Base-by-base conservation (phyloP, 225 moss, liverwort and hornwort species). In the Pseudisothecium myosuroides region DNA sequence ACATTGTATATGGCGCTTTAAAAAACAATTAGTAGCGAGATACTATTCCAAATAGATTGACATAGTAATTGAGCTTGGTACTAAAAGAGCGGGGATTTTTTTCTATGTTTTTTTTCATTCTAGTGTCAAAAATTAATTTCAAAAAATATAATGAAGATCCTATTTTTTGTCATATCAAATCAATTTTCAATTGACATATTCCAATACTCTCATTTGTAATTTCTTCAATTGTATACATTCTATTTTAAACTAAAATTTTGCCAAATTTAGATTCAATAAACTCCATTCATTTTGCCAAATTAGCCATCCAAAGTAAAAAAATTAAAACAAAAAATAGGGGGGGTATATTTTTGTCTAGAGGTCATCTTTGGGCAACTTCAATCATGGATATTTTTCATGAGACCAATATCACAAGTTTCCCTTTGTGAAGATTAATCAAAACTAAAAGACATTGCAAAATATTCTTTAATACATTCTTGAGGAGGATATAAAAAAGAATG, bases 1-100 rank as follows among this genome's bases (percentile, higher is more conserved):
- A 23, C 0, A 6, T 36, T 36, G 36, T 23, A 1, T 32, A 2
- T 55, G 52, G 2, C 2, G 20, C 11, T 13, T 76, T 21, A 5
- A 76, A 50, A 50, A 76, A 49, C 1, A 20, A 0, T 76, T 2
- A 32, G 1, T 0, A 0, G 0, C 5, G 3, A 34, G 1, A 76
- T 34, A 50, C 22, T 52, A 8, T 1, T 13, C 3, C 3, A 36
- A 54, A 76, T 0, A 77, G 0, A 23, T 54, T 77, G 36, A 37
- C 2, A 9, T 24, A 54, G 9, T 8, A 54, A 77, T 54, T 54
- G 10, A 49, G 4, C 2, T 49, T 4, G 7, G 4, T 2, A 19
- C 2, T 2, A 31, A 49, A 49, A 31, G 10, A 74, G 11, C n/a
- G n/a, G n/a, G n/a, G n/a, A n/a, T 2, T 3, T 1, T 31, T 74